These are phyloP conservation scores for Debaryomyces subglobosus DNA, from an alignment of 1,139 yeast genomes.

Conservation along the genomic window DNA sequence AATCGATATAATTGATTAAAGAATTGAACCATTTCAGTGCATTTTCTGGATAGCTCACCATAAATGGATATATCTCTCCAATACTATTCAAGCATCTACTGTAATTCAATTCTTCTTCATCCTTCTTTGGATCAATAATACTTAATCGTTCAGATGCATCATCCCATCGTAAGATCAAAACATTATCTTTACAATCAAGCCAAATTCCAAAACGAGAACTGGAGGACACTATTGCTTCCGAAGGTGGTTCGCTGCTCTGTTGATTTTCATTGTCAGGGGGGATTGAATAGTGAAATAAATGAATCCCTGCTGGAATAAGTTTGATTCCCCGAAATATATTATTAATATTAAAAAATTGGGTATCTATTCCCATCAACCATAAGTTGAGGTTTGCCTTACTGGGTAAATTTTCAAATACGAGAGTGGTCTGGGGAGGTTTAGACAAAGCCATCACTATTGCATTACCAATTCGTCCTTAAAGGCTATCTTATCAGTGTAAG, in stretches of 20 bases:
- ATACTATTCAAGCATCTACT: constrained; percentile 17
- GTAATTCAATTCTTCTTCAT: constrained; percentile 15
- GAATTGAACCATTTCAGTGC: constrained; percentile 18
- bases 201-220: constrained; percentile 32
- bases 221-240: constrained; percentile 6
- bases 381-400: constrained; percentile 13
- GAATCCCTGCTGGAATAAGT: constrained; percentile 29
- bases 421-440: constrained; percentile 29
- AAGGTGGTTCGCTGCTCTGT: constrained; percentile 8
- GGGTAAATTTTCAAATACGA: constrained; percentile 23
- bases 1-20: constrained; percentile 22
- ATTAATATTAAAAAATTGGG: constrained; percentile 29
- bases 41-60: constrained; percentile 29
- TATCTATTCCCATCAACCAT: constrained; percentile 34
- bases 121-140: constrained; percentile 7
- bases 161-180: constrained; percentile 19
- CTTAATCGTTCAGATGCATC: constrained; percentile 4
- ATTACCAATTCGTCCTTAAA: neutral
- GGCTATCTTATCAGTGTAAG: neutral
- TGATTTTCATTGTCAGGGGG: constrained; percentile 14
- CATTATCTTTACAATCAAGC: constrained; percentile 25
- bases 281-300: constrained; percentile 31
- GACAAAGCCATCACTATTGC: constrained; percentile 11
- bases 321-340: constrained; percentile 29
- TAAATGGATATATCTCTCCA: constrained; percentile 25